Evolutionary conservation across 2,329 filamentous ascomycete species (phyloP).

Genomic region (Hypoxylon sp.): DNA sequence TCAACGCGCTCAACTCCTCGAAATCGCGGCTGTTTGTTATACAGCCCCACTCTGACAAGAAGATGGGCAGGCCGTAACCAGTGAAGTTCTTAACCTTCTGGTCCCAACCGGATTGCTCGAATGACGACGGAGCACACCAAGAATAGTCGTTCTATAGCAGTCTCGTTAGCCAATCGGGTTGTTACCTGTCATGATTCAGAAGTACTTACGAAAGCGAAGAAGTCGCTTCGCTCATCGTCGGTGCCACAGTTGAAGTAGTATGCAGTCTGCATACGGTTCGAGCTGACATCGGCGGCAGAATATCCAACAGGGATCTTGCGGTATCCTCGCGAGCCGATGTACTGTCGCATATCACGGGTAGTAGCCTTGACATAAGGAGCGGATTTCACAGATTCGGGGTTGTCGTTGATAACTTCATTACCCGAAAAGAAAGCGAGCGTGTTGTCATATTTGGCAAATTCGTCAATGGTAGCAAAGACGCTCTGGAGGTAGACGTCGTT

Average conservation of each 20-base stretch:
- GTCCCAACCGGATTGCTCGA: constrained; percentile 82
- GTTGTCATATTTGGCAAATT: constrained; percentile 86
- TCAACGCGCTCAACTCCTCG: constrained; percentile 83
- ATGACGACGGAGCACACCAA: constrained; percentile 81
- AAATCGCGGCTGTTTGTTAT: constrained; percentile 86
- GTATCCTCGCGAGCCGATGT: constrained; percentile 73
- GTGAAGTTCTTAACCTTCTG: constrained; percentile 90
- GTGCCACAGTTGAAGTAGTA: constrained; percentile 94
- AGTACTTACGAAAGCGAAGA: constrained; percentile 77
- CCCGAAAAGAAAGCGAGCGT: constrained; percentile 89
- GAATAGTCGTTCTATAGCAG: constrained; percentile 80
- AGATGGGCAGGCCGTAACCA: constrained; percentile 89
- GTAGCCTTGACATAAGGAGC: constrained; percentile 85
- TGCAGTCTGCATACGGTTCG: constrained; percentile 89
- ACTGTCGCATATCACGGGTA: constrained; percentile 82
- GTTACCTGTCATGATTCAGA: too few species aligned
- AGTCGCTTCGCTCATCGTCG: constrained; percentile 87
- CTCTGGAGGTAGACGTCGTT: constrained; percentile 87
- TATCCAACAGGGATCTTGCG: constrained; percentile 82
- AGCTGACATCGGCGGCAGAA: constrained; percentile 83
- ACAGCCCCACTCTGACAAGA: constrained; percentile 97
- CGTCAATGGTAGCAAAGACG: constrained; percentile 90
- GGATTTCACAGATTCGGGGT: constrained; percentile 72
- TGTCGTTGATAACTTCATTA: constrained; percentile 84
- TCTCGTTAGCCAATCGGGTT: constrained; percentile 35